Conservation (phyloP, 345 rosid genomes). For the Lepidium didymum region DNA sequence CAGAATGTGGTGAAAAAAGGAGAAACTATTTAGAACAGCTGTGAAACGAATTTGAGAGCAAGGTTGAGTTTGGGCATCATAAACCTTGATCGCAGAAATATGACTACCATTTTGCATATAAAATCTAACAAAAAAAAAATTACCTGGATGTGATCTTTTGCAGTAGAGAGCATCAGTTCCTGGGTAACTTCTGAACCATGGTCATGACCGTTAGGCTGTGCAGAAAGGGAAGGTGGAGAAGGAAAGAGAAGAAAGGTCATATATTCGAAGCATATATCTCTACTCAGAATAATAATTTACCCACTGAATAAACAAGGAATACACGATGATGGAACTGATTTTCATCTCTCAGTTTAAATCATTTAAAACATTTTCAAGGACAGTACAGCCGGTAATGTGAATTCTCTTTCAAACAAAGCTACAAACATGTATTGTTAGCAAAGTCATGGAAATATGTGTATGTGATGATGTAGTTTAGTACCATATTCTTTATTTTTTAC, state of each 20-base stretch:
- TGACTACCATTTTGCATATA: neutral
- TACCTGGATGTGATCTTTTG: conserved; percentile 90
- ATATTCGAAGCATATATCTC: neutral
- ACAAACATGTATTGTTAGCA: neutral
- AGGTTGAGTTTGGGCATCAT: neutral
- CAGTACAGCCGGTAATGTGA: neutral
- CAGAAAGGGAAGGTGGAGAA: conserved; percentile 5
- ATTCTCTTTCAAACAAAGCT: neutral
- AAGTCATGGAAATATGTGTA: neutral
- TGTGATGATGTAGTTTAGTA: neutral
- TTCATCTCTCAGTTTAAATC: neutral
- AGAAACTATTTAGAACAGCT: neutral
- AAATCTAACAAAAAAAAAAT: neutral
- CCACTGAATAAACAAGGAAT: neutral
- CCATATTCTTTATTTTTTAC: neutral
- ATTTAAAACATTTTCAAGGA: neutral
- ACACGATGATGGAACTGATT: neutral
- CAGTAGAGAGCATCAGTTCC: conserved; percentile 63
- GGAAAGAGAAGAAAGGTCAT: neutral
- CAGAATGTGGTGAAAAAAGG: neutral
- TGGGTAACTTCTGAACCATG: conserved; percentile 64
- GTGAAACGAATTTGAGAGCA: neutral
- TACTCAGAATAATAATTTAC: neutral
- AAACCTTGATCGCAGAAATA: neutral
- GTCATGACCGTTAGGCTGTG: conserved; percentile 82